Evolutionary conservation across 2,329 filamentous ascomycete genomes (phyloP), one percentile per base, ranked within the genome.

Genomic region (Colletotrichum sidae): DNA sequence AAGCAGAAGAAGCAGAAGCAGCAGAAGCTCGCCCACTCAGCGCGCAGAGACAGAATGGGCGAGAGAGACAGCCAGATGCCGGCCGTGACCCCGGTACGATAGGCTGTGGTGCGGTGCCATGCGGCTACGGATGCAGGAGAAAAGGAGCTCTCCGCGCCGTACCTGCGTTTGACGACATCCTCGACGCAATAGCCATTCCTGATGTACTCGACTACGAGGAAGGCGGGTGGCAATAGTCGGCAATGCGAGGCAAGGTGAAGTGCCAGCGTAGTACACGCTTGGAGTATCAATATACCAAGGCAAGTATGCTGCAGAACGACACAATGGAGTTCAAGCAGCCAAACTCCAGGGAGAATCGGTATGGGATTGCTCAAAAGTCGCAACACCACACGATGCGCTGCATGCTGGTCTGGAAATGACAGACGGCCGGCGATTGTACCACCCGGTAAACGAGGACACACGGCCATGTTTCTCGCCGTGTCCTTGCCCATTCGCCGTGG

Each of bases 61-160:
- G 38, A 50, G 35, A 55, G 46, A 47, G 44, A 60, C 39, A 56
- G 57, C 34, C 58, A 52, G 51, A 35, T 55, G 62, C 62, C 57
- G 46, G 46, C 57, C 56, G 56, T 39, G 44, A 33, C 61, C 50
- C 50, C 57, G 57, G 51, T 1, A 25, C 25, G 25, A 25, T 25
- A 25, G 41, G 55, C 34, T 49, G 46, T 17, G 25, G 46, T 25
- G 25, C 25, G 25, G 25, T 25, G 25, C 25, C 25, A 49, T 12
- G 15, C 57, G 42, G 50, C 34, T 58, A 46, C 57, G 17, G 50
- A 15, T 35, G 49, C 56, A 25, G 25, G 25, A 25, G 25, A 25
- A 25, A 25, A 25, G 25, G 4, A 25, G 25, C 25, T 25, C 25
- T 25, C 25, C 25, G 25, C 25, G 25, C 25, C 25, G 25, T 25